phyloP scores from a whole-genome alignment of 1,139 yeast species.

The Pichia sp. region DNA sequence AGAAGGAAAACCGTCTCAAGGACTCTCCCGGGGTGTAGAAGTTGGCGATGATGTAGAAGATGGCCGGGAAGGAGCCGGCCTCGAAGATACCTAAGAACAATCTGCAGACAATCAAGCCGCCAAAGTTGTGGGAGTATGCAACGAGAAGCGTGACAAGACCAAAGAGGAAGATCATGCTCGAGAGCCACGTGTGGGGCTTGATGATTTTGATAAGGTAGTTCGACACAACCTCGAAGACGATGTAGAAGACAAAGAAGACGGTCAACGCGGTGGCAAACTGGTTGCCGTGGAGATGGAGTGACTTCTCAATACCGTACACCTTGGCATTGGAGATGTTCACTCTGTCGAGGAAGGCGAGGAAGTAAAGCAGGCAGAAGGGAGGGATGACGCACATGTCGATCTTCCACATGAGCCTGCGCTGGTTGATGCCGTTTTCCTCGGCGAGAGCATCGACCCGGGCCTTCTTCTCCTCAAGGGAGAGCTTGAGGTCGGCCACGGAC shows the following conservation, averaged over 20 bases:
- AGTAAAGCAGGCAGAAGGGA: conserved; percentile 63
- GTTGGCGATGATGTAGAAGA: conserved; percentile 60
- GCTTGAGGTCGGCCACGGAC: neutral
- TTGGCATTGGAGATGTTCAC: conserved; percentile 75
- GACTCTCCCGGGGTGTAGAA: conserved; percentile 58
- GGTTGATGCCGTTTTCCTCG: conserved; percentile 38
- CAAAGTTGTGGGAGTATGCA: conserved; percentile 58
- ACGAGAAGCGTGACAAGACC: conserved; percentile 63
- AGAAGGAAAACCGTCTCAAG: conserved; percentile 64
- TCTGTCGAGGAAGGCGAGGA: conserved; percentile 66
- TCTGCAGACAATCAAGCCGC: conserved; percentile 57
- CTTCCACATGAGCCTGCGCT: conserved; percentile 53
- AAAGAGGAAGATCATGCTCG: conserved; percentile 50
- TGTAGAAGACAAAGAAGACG: conserved; percentile 72
- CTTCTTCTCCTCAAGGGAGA: neutral
- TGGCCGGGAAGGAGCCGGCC: conserved; percentile 69
- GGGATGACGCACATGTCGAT: conserved; percentile 65
- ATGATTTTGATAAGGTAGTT: conserved; percentile 58
- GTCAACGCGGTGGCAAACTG: conserved; percentile 64
- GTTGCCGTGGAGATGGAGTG: conserved; percentile 49
- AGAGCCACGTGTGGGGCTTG: conserved; percentile 63
- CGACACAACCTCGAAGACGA: conserved; percentile 62
- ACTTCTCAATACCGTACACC: conserved; percentile 56
- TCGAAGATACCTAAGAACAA: conserved; percentile 63
- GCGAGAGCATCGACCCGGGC: conserved; percentile 32